Percentiles rank a stretch among this genome's conserved stretches.
Conservation (phyloP, 192 early-diverging fungal species). For the Ambispora gerdemannii region DNA sequence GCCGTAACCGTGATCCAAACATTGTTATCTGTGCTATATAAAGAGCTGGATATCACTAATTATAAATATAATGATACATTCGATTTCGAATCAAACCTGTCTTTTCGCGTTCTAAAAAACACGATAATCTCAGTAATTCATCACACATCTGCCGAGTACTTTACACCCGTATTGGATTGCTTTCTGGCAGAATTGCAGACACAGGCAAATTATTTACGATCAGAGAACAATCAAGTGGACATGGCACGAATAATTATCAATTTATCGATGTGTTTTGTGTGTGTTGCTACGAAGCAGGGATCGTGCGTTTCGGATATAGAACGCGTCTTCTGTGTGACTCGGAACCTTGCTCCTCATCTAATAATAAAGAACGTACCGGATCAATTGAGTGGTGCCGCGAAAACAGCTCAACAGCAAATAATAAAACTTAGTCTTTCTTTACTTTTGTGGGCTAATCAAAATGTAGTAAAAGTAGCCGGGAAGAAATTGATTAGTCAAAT, state of each 20-base stretch:
- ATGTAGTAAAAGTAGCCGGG: conserved; percentile 21
- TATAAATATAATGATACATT: too few relatives aligned
- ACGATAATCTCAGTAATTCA: conserved; percentile 53
- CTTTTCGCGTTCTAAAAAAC: conserved; percentile 40
- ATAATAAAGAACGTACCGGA: background rate
- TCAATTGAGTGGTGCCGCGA: conserved; percentile 28
- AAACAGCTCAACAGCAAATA: conserved; percentile 20
- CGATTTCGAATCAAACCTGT: conserved; percentile 29
- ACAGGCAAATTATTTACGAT: conserved; percentile 26
- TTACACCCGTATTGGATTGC: conserved; percentile 45
- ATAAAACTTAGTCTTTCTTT: conserved; percentile 32
- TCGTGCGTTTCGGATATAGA: conserved; percentile 41
- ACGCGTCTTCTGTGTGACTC: conserved; percentile 39
- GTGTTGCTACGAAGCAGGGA: conserved; percentile 52
- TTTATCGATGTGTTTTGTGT: conserved; percentile 43
- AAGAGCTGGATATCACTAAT: too few relatives aligned
- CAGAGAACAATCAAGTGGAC: conserved; percentile 6
- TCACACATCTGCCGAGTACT: conserved; percentile 48
- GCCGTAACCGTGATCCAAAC: too few relatives aligned
- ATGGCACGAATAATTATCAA: conserved; percentile 37
- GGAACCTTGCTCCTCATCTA: conserved; percentile 40
- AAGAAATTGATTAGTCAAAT: conserved; percentile 41
- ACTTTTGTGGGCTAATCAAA: conserved; percentile 37
- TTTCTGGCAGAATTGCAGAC: conserved; percentile 40
- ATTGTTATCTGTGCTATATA: too few relatives aligned